Evolutionary conservation across 2,329 filamentous ascomycete species (phyloP), one percentile per base, ranked within the genome.

Genomic region (Diaporthe sp.): DNA sequence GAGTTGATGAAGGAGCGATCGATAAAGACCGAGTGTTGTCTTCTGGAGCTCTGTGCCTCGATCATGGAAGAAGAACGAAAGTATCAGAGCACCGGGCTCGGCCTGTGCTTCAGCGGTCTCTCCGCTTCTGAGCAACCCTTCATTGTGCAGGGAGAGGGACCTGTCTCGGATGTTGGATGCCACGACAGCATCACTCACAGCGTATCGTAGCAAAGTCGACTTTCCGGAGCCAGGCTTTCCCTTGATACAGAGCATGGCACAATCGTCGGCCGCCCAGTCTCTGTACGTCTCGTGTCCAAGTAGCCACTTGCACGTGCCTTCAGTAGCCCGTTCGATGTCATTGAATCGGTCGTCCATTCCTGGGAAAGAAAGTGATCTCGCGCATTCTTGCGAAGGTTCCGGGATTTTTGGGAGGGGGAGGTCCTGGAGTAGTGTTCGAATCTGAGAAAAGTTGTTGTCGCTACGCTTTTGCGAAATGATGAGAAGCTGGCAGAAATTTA

Each of bases 31-130:
- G 1, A 82, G 42, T 1, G 75, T 78, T 0, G 78, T 77, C 68
- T 77, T 82, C 75, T 85, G 81, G 5, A 85, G 78, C 12, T 77
- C 50, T 19, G 73, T 44, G 10, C 83, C 82, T 3, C 80, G 79
- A 9, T 75, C 80, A 25, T 84, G 80, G 69, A 85, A 84, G 76
- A 84, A 85, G 78, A 84, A 85, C 0, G 77, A 79, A 13, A 84
- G 75, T 7, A 79, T 30, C 2, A 68, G 13, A 55, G 17, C 13
- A 30, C 17, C 8, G 1, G 51, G 17, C 27, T 55, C 25, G 13
- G 4, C 25, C 25, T 30, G 25, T 30, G 12, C 7, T 30, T 13
- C 51, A 30, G 4, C 4, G 8, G 27, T 17, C 25, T 30, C 51
- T 25, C 51, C 51, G 25, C n/a, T 13, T 15, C 3, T 12, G 13